Evolutionary conservation across 345 rosid genomes (phyloP), one percentile per base, ranked within the genome.

Genomic region (Populus davidiana): DNA sequence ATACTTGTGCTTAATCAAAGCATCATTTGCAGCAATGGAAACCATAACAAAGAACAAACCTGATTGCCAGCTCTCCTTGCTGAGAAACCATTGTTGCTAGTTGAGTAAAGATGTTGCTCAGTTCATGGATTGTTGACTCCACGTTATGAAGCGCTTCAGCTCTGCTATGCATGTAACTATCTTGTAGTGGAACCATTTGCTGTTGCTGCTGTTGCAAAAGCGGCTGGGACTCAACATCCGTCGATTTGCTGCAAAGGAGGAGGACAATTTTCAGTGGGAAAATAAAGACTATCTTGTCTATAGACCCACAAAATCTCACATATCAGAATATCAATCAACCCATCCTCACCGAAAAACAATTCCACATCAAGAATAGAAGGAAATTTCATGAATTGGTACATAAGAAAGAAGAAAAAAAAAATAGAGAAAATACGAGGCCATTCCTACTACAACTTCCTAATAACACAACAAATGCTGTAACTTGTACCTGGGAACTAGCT

Each of bases 31-130:
- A 69, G 68, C 66, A 43, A 74, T 5, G 62, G 21, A 56, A 71
- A 56, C 35, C 59, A 8, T 54, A 61, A 56, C 64, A 74, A 69
- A 70, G 44, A 44, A 79, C 78, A 29, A 35, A 92, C 97, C 95
- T 91, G 85, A 92, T 92, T 69, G 97, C 97, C 77, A 91, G 88
- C 85, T 91, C 93, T 75, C 97, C 97, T 86, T 92, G 97, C 77
- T 92, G 97, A 73, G 97, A 91, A 74, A 92, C 95, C 92, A 92
- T 88, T 56, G 92, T 91, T 69, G 94, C 94, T 43, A 92, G 86
- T 81, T 92, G 97, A 8, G 93, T 89, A 79, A 92, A 92, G 71
- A 92, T 92, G 81, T 43, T 86, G 84, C 93, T 23, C 67, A 91
- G 84, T 80, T 92, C 97, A 63, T 92, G 97, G 84, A 92, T 91